A percentile compares a stretch with the other conserved stretches of the same genome.
Conservation (phyloP, 2,329 filamentous ascomycete species). For the Hypocreales sp. region DNA sequence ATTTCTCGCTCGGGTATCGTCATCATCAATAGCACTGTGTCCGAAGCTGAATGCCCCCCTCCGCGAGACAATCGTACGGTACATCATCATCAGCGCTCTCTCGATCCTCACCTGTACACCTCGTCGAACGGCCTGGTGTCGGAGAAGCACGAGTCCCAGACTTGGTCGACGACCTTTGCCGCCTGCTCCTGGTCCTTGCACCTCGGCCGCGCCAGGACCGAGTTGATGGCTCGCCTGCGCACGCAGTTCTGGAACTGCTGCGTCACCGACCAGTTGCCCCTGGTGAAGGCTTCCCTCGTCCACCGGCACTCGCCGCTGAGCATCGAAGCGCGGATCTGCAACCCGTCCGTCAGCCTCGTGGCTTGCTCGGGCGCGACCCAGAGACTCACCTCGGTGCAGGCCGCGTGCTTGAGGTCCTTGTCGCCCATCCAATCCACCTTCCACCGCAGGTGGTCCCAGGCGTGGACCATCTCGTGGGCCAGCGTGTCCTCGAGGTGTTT, state of each 20-base stretch:
- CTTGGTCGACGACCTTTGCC: slow-evolving; percentile 77
- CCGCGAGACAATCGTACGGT: no score
- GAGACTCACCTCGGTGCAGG: slow-evolving; percentile 67
- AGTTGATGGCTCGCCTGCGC: slow-evolving; percentile 61
- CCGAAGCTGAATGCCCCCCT: no score
- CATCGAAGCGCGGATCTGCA: slow-evolving; percentile 77
- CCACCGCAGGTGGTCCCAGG: slow-evolving; percentile 84
- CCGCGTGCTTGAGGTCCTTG: slow-evolving; percentile 70
- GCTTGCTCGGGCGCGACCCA: no score
- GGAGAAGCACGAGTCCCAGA: slow-evolving; percentile 95
- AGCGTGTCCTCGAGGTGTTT: slow-evolving; percentile 86
- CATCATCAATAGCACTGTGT: no score
- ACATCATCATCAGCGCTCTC: no score
- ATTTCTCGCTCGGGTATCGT: no score
- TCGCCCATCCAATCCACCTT: slow-evolving; percentile 67
- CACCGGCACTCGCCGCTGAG: slow-evolving; percentile 90
- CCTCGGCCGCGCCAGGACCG: slow-evolving; percentile 59
- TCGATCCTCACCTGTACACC: slow-evolving; percentile 62
- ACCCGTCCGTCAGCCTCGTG: background rate
- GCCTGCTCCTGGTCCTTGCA: slow-evolving; percentile 82
- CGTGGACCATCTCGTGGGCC: slow-evolving; percentile 95
- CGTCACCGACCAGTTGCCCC: slow-evolving; percentile 76
- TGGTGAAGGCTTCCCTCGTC: slow-evolving; percentile 68
- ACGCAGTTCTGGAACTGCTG: slow-evolving; percentile 94
- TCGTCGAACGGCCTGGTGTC: slow-evolving; percentile 96